Conservation (phyloP, 2,329 filamentous ascomycete genomes). For the Penicillium sp. region DNA sequence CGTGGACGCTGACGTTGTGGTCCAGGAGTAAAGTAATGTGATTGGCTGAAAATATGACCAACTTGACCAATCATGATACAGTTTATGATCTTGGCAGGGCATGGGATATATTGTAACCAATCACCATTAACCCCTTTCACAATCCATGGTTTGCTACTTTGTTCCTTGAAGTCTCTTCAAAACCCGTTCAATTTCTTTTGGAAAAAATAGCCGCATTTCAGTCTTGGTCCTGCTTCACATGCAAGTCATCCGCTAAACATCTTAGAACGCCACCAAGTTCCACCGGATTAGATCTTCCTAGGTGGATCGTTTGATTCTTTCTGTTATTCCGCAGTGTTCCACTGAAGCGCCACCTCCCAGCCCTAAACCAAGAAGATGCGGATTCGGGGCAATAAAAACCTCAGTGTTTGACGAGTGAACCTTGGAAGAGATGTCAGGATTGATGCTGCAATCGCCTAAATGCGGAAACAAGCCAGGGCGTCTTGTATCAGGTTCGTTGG, state of each 20-base stretch:
- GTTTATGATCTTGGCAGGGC: background rate
- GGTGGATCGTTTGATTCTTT: background rate
- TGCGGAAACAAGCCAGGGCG: background rate
- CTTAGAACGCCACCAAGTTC: background rate
- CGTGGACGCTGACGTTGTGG: background rate
- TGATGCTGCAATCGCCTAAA: background rate
- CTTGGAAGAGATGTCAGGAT: background rate
- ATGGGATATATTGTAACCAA: background rate
- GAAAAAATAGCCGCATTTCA: background rate
- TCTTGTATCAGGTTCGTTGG: background rate
- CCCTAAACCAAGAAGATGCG: background rate
- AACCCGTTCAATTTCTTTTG: background rate
- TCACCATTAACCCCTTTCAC: background rate
- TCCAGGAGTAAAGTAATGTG: background rate
- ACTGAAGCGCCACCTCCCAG: background rate
- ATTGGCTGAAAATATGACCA: background rate
- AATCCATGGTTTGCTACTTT: background rate
- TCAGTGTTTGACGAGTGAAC: background rate
- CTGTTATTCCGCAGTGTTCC: background rate
- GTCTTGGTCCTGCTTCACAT: background rate
- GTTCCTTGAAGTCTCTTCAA: background rate
- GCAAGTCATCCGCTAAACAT: background rate
- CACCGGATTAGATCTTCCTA: background rate
- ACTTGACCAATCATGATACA: background rate
- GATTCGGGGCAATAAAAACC: background rate